Evolutionary conservation across 148 eudicot genomes (phyloP), one percentile per base, ranked within the genome.

Genomic region (Limonium bicolor): DNA sequence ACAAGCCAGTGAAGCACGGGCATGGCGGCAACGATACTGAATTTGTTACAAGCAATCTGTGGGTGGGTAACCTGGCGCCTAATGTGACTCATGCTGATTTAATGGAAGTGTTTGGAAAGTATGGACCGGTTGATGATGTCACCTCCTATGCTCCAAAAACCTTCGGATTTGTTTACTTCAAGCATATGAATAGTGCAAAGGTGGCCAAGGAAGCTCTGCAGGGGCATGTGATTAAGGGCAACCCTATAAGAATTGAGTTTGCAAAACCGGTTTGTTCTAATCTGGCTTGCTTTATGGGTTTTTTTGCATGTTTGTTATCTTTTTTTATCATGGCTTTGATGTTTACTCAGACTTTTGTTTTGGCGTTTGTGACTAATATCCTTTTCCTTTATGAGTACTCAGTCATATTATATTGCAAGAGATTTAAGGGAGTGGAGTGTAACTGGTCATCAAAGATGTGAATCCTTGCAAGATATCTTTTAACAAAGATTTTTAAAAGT

Each of bases 231-330:
- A 23, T 88, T 30, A 73, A 54, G 28, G 83, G 83, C 2, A 61
- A 42, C 33, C 32, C 74, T 0, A 27, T 88, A 37, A 80, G 66
- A 58, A 88, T 88, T 47, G 81, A 88, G 55, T 88, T 88, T 63
- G 86, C 94, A 15, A 83, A 69, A 66, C 82, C 79, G 83, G 96
- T 87, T 68, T 62, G 85, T 78, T 53, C 59, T 48, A 24, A 31
- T 57, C 73, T 48, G 35, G 39, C 27, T 24, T 28, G 13, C 27
- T 62, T 38, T 37, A 55, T 48, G 14, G 15, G 15, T 35, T 44
- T 41, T 48, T n/a, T 20, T 15, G 13, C 37, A 37, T 34, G 23
- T 12, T 25, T 10, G 6, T 16, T 43, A 7, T n/a, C n/a, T n/a
- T n/a, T 24, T 34, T 36, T 50, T 58, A 14, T 23, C 16, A 16